phyloP scores from a whole-genome alignment of 2,329 filamentous ascomycete species.

The Hymenoscyphus scutula region DNA sequence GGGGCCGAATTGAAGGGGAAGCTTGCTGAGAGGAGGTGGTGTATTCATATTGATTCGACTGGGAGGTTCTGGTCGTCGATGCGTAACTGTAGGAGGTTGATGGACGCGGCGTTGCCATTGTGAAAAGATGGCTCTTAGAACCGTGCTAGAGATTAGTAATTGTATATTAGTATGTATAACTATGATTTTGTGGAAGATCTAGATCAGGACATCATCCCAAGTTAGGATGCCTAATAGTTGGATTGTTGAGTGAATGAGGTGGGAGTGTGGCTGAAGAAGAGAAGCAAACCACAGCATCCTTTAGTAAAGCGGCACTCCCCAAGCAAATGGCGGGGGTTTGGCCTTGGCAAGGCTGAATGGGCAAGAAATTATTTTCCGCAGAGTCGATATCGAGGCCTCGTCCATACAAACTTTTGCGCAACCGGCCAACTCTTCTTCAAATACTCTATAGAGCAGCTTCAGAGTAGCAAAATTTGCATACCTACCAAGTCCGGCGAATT shows the following conservation, averaged over 20 bases:
- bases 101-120: conserved; percentile 25
- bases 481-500: background rate
- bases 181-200: background rate
- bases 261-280: no score
- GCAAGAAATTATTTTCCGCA: no score
- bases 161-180: conserved; percentile 21
- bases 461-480: background rate
- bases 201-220: background rate
- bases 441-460: background rate
- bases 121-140: background rate
- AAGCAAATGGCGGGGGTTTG: no score
- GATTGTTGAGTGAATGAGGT: background rate
- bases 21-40: conserved; percentile 33
- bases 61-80: conserved; percentile 16
- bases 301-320: no score
- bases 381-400: no score
- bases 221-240: background rate
- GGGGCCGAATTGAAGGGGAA: conserved; percentile 21
- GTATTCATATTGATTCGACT: conserved; percentile 29
- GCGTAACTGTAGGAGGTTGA: conserved; percentile 30
- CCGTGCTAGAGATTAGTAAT: background rate
- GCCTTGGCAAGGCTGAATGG: no score
- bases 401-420: no score
- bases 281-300: no score
- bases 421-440: no score